Conservation (phyloP, 2,329 filamentous ascomycete genomes). For the Fusarium poae region DNA sequence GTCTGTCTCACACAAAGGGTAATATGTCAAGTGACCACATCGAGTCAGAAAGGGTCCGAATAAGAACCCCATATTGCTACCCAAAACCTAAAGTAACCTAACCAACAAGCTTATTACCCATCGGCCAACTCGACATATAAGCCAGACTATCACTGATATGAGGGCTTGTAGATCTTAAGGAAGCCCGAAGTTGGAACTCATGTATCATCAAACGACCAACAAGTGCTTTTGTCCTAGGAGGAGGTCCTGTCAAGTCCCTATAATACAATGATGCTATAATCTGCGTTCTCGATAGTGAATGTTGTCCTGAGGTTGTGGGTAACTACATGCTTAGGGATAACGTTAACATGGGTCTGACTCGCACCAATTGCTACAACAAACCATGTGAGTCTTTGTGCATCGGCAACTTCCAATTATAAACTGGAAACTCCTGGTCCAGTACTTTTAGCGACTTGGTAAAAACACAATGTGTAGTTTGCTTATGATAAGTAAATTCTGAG, state of each 20-base stretch:
- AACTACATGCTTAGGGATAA: background rate
- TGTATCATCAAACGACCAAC: background rate
- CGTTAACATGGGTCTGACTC: background rate
- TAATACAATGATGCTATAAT: background rate
- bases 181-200: background rate
- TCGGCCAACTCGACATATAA: background rate
- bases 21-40: constrained; percentile 22
- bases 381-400: background rate
- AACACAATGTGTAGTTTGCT: background rate
- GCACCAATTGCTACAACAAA: background rate
- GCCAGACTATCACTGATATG: background rate
- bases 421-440: background rate
- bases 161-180: background rate
- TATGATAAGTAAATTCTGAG: background rate
- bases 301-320: background rate
- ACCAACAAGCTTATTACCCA: constrained; percentile 4
- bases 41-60: background rate
- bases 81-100: background rate
- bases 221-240: background rate
- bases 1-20: background rate
- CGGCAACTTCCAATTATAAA: background rate
- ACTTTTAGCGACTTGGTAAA: background rate
- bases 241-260: background rate
- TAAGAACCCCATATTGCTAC: background rate
- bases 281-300: too few relatives aligned